Evolutionary conservation across 371 early-diverging fungal genomes (phyloP).

Genomic region (Catenaria anguillulae): DNA sequence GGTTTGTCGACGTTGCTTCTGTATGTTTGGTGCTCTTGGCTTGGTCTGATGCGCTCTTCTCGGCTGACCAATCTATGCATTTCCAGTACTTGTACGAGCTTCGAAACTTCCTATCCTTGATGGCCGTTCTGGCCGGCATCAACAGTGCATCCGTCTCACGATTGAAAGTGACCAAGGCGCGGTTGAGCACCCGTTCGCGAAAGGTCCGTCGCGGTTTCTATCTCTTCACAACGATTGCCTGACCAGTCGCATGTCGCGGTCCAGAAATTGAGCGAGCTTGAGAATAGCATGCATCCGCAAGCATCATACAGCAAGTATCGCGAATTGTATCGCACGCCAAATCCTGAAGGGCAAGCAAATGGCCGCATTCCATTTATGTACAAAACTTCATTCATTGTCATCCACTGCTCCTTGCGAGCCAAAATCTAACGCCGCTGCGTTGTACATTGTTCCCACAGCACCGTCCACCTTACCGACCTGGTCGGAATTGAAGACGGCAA

Average conservation of each 20-base stretch:
- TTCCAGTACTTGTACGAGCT: slow-evolving; percentile 13
- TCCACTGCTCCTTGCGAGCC: not conserved
- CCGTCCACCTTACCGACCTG: slow-evolving; percentile 9
- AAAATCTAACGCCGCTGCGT: no score
- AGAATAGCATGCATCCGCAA: slow-evolving; percentile 11
- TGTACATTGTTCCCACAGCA: no score
- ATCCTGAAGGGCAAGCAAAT: not conserved
- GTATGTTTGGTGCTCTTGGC: not conserved
- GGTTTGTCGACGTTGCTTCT: slow-evolving; percentile 16
- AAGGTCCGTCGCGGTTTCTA: slow-evolving; percentile 9
- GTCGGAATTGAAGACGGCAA: slow-evolving; percentile 24
- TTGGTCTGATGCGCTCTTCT: not conserved
- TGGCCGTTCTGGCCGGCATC: slow-evolving; percentile 13
- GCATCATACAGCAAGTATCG: slow-evolving; percentile 17
- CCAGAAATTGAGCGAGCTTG: slow-evolving; percentile 13
- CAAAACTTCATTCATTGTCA: not conserved
- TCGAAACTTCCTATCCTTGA: slow-evolving; percentile 22
- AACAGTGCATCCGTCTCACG: not conserved
- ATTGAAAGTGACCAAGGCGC: slow-evolving; percentile 8
- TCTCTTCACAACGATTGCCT: no score
- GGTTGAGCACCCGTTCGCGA: slow-evolving; percentile 9
- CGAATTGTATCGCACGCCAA: not conserved
- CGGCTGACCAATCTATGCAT: not conserved
- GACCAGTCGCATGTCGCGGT: not conserved
- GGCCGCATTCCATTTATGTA: not conserved